Evolutionary conservation across 1,284 basidiomycete species (phyloP).

Genomic region (Clitocybe nebularis): DNA sequence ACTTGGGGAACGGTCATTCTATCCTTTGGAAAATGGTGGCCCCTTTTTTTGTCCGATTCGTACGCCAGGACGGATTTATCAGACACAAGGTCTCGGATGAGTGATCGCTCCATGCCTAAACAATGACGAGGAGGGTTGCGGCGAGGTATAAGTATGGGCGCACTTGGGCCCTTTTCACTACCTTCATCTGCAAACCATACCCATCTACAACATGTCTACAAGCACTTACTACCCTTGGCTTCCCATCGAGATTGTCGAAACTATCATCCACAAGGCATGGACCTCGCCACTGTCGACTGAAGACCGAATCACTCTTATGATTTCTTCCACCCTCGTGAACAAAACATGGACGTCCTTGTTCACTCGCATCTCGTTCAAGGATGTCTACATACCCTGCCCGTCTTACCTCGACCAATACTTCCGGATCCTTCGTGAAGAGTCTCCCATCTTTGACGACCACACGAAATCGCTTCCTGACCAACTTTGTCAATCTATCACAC

Average conservation of each 20-base stretch:
- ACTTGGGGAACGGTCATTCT: too few relatives aligned
- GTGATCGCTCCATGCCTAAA: background rate
- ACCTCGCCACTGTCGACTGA: constrained; percentile 13
- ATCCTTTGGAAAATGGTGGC: too few relatives aligned
- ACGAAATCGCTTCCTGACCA: constrained; percentile 1
- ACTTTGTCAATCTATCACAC: constrained; percentile 10
- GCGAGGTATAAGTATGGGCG: background rate
- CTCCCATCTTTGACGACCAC: constrained; percentile 4
- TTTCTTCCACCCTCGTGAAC: constrained; percentile 17
- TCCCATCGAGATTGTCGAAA: constrained; percentile 17
- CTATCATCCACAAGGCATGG: constrained; percentile 16
- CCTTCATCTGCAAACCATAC: background rate
- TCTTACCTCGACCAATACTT: constrained; percentile 15
- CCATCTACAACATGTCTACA: background rate
- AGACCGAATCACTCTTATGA: constrained; percentile 18
- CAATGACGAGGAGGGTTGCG: background rate
- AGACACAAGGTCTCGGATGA: background rate
- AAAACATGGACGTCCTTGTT: constrained; percentile 17
- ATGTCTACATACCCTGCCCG: constrained; percentile 17
- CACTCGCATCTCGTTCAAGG: constrained; percentile 13
- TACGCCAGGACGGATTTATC: background rate
- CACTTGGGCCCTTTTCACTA: background rate
- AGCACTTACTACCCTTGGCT: constrained; percentile 6
- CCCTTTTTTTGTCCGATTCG: background rate
- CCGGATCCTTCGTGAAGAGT: constrained; percentile 6